These are phyloP conservation scores for Boletus rubescentipes DNA, from an alignment of 768 basidiomycete genomes.

Conservation along the genomic window DNA sequence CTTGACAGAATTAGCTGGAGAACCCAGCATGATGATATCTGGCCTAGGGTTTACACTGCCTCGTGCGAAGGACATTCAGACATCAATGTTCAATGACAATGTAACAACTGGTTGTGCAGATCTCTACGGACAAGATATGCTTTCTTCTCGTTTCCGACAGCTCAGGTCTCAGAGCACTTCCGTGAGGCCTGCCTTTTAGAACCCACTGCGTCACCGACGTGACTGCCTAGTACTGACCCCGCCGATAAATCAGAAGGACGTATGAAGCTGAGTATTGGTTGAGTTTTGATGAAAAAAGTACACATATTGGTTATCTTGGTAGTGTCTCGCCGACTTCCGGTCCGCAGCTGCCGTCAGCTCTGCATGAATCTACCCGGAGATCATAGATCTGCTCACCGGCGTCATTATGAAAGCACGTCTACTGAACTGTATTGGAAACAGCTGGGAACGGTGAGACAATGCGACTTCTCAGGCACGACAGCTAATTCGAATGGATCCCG, in stretches of 20 bases:
- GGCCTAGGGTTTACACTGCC: constrained; percentile 5
- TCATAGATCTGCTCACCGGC: not conserved
- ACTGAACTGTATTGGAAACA: not conserved
- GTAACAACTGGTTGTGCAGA: constrained; percentile 4
- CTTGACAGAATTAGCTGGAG: constrained; percentile 1
- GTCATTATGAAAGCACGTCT: not conserved
- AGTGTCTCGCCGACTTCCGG: not conserved
- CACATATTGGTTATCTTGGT: not conserved
- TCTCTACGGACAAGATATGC: constrained; percentile 6
- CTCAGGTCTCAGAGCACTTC: constrained; percentile 6
- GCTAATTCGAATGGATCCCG: not conserved
- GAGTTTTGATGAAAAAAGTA: not conserved
- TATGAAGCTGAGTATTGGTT: not conserved
- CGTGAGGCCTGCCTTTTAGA: constrained; percentile 2
- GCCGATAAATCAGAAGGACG: not conserved
- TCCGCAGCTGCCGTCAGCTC: not conserved
- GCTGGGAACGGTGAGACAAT: constrained; percentile 1
- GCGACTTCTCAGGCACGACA: not conserved
- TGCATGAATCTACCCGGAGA: not conserved
- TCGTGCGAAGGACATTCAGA: constrained; percentile 5
- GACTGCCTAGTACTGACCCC: not conserved
- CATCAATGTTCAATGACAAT: not conserved
- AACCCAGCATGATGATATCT: not conserved
- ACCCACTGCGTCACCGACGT: not conserved
- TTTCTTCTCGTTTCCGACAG: constrained; percentile 5